Evolutionary conservation across 306 rosid genomes (phyloP).

Genomic region (Malus sieversii): DNA sequence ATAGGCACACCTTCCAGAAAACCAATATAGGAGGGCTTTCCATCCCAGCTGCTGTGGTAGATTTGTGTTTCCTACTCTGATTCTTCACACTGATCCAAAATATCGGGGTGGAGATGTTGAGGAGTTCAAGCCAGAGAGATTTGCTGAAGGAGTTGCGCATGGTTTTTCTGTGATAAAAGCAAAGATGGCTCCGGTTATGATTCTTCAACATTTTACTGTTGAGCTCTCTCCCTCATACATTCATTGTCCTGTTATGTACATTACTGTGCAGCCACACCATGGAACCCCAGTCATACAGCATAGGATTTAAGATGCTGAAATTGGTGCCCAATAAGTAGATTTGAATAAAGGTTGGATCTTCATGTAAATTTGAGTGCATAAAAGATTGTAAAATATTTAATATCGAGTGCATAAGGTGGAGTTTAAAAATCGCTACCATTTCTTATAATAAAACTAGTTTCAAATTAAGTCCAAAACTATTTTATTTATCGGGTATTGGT

Average conservation of each 20-base stretch:
- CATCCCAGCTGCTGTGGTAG: conserved; percentile 30
- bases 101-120: conserved; percentile 30
- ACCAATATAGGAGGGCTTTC: conserved; percentile 17
- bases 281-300: conserved; percentile 38
- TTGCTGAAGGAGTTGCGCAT: conserved; percentile 32
- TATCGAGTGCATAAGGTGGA: not conserved
- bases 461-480: not conserved
- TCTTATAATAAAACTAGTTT: not conserved
- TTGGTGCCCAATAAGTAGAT: not conserved
- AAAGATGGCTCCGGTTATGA: conserved; percentile 32
- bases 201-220: conserved; percentile 39
- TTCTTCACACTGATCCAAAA: conserved; percentile 26
- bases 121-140: conserved; percentile 41
- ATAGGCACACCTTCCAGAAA: not conserved
- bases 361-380: not conserved
- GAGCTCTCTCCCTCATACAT: conserved; percentile 41
- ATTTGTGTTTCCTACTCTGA: not conserved
- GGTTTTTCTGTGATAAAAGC: conserved; percentile 36
- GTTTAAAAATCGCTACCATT: not conserved
- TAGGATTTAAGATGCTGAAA: not conserved
- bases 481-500: not conserved
- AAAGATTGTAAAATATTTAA: not conserved
- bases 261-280: conserved; percentile 33
- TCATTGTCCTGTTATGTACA: conserved; percentile 24
- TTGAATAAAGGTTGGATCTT: not conserved